Evolutionary conservation across 129 eudicot species (phyloP).

Genomic region (Flaveria robusta): DNA sequence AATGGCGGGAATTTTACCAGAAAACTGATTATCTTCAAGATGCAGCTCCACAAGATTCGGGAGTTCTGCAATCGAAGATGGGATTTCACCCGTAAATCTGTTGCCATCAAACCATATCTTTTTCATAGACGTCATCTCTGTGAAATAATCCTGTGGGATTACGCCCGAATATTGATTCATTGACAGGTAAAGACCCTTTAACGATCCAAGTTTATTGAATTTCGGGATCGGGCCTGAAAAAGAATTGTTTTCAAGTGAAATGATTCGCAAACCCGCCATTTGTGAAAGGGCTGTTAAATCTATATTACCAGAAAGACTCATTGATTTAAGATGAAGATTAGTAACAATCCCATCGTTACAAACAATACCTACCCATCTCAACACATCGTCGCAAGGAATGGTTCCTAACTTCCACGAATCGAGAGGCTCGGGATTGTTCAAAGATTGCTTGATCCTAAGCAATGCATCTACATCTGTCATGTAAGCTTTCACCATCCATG

Average conservation of each 20-base stretch:
- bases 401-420: slow-evolving; percentile 64
- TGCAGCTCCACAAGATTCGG: slow-evolving; percentile 52
- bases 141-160: slow-evolving; percentile 52
- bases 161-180: slow-evolving; percentile 56
- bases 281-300: slow-evolving; percentile 52
- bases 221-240: slow-evolving; percentile 68
- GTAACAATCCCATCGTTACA: slow-evolving; percentile 48
- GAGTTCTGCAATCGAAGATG: slow-evolving; percentile 44
- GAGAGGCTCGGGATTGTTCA: slow-evolving; percentile 47
- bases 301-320: slow-evolving; percentile 62
- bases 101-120: slow-evolving; percentile 64
- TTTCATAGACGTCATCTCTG: slow-evolving; percentile 46
- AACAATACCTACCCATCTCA: slow-evolving; percentile 49
- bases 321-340: slow-evolving; percentile 42
- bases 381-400: slow-evolving; percentile 44
- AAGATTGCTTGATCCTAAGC: slow-evolving; percentile 49
- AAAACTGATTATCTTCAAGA: slow-evolving; percentile 61
- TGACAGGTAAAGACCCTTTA: slow-evolving; percentile 56
- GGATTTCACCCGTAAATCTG: slow-evolving; percentile 58
- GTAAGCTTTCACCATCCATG: slow-evolving; percentile 31
- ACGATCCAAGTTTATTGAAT: slow-evolving; percentile 43
- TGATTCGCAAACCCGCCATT: slow-evolving; percentile 44
- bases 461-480: slow-evolving; percentile 63
- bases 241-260: slow-evolving; percentile 47
- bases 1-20: slow-evolving; percentile 53